These are phyloP conservation scores for Phytopythium mirpurense DNA, from an alignment of 352 stramenopile genomes.

Conservation along the genomic window DNA sequence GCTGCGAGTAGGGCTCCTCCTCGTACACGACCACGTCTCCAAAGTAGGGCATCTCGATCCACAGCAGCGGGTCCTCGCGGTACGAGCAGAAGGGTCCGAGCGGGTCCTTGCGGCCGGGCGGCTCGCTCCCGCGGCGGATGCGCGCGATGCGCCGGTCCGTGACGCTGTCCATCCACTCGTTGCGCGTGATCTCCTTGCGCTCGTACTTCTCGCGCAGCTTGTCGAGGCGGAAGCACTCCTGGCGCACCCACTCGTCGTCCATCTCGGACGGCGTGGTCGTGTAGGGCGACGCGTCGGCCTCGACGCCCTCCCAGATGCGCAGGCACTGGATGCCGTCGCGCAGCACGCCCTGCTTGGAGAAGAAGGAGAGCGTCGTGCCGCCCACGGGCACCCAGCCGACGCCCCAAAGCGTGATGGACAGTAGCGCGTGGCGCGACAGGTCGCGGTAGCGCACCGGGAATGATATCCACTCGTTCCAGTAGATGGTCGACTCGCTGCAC, in stretches of 20 bases:
- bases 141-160: conserved; percentile 81
- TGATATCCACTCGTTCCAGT: conserved; percentile 87
- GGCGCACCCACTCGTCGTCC: conserved; percentile 61
- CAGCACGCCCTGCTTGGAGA: conserved; percentile 81
- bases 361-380: conserved; percentile 84
- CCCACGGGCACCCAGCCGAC: conserved; percentile 78
- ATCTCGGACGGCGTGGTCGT: conserved; percentile 69
- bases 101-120: conserved; percentile 57
- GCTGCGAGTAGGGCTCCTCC: conserved; percentile 86
- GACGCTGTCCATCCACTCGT: conserved; percentile 91
- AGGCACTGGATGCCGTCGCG: conserved; percentile 86
- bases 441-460: conserved; percentile 85
- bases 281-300: conserved; percentile 62
- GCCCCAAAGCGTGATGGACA: conserved; percentile 84
- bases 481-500: conserved; percentile 82
- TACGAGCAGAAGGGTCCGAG: conserved; percentile 79
- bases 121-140: conserved; percentile 76
- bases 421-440: conserved; percentile 76
- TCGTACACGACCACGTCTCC: conserved; percentile 90
- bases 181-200: conserved; percentile 77
- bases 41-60: conserved; percentile 91
- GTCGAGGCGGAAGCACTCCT: conserved; percentile 80
- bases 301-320: conserved; percentile 64
- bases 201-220: conserved; percentile 89
- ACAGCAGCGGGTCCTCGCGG: conserved; percentile 73